A percentile compares a stretch with the other conserved stretches of the same genome.
Evolutionary conservation across 805 yeast species (phyloP).

Genomic region (Wickerhamiella kazuoi): DNA sequence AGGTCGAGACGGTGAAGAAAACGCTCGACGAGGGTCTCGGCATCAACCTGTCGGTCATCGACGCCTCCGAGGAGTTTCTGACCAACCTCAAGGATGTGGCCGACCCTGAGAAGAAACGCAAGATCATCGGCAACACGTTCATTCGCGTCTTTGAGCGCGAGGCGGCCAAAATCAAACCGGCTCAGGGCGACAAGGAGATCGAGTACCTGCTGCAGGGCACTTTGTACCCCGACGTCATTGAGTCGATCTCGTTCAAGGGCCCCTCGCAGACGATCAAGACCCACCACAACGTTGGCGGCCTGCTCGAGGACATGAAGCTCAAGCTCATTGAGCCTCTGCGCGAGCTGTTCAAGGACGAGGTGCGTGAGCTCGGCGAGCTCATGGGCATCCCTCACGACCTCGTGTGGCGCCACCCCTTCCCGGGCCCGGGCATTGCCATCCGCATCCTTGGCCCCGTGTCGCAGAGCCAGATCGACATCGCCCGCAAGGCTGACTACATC

Average conservation of each 20-base stretch:
- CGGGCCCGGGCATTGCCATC: slow-evolving; percentile 99
- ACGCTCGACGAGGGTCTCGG: slow-evolving; percentile 88
- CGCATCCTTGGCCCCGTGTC: slow-evolving; percentile 96
- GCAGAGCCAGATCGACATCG: slow-evolving; percentile 80
- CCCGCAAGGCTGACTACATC: slow-evolving; percentile 91
- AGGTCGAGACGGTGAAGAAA: slow-evolving; percentile 73
- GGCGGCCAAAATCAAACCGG: slow-evolving; percentile 81
- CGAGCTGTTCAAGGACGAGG: slow-evolving; percentile 98
- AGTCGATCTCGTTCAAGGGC: slow-evolving; percentile 96
- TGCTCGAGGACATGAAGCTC: slow-evolving; percentile 93
- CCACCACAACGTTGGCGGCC: slow-evolving; percentile 98
- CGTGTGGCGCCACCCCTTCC: slow-evolving; percentile 99
- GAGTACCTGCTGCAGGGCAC: slow-evolving; percentile 95
- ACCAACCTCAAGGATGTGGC: slow-evolving; percentile 78
- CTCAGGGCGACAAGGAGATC: slow-evolving; percentile 62
- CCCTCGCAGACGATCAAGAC: slow-evolving; percentile 99
- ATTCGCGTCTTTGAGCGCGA: slow-evolving; percentile 93
- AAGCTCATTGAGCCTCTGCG: slow-evolving; percentile 96
- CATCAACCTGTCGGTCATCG: slow-evolving; percentile 84
- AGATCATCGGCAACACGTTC: slow-evolving; percentile 94
- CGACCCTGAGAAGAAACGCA: slow-evolving; percentile 97
- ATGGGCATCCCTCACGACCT: slow-evolving; percentile 91
- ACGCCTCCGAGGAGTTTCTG: slow-evolving; percentile 82
- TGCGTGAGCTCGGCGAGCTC: slow-evolving; percentile 84
- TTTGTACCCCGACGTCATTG: slow-evolving; percentile 94